A percentile compares a stretch with the other conserved stretches of the same genome.
Conservation (phyloP, 345 rosid genomes). For the Camelina laxa region DNA sequence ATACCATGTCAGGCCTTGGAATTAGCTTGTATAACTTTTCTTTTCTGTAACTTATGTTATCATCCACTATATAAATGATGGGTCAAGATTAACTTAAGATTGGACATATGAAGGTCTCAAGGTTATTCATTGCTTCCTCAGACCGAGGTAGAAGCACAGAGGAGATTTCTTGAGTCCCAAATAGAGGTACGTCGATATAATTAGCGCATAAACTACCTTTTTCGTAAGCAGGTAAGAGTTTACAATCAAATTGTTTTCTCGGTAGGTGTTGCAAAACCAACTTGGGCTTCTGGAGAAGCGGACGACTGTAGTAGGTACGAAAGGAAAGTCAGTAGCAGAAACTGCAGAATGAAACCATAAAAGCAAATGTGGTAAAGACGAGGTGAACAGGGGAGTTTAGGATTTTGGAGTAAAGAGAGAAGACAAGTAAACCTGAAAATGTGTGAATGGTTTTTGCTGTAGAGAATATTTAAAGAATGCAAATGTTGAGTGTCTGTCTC, state of each 20-base stretch:
- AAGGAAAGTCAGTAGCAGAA: conserved; percentile 40
- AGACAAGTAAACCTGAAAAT: too few species aligned
- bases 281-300: conserved; percentile 27
- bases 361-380: neutral
- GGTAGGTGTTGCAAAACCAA: conserved; percentile 35
- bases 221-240: neutral
- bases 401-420: neutral
- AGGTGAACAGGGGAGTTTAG: neutral
- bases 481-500: too few species aligned
- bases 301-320: conserved; percentile 20
- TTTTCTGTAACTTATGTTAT: neutral
- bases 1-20: neutral
- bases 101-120: conserved; percentile 58
- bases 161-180: conserved; percentile 60
- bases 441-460: too few species aligned
- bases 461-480: too few species aligned
- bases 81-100: neutral
- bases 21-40: neutral
- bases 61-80: too few species aligned
- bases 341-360: conserved; percentile 29
- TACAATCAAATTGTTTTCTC: neutral
- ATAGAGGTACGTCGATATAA: conserved; percentile 62
- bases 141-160: conserved; percentile 59
- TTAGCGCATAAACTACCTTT: neutral
- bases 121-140: conserved; percentile 57